phyloP scores from a whole-genome alignment of 2,329 filamentous ascomycete species.

The Diaporthe capsici region DNA sequence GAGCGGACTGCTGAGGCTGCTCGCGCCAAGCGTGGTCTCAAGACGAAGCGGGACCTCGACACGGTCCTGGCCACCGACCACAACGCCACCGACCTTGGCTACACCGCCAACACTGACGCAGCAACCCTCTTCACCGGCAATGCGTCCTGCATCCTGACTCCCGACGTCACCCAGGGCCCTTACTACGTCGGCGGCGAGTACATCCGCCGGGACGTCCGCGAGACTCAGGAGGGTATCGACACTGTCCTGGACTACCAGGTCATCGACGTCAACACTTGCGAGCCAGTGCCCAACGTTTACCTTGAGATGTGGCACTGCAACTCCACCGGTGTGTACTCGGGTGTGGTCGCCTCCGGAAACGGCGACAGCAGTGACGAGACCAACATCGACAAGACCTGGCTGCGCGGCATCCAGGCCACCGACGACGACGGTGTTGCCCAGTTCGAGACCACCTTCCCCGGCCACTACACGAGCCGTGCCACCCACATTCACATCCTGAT shows the following conservation, averaged over 20 bases:
- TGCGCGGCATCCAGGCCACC: slow-evolving; percentile 58
- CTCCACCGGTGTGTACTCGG: slow-evolving; percentile 55
- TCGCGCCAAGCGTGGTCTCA: slow-evolving; percentile 54
- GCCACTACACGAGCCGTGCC: slow-evolving; percentile 61
- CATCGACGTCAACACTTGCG: slow-evolving; percentile 67
- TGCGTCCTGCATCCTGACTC: slow-evolving; percentile 60
- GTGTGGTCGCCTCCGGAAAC: slow-evolving; percentile 53
- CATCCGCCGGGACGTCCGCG: slow-evolving; percentile 62
- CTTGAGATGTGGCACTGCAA: slow-evolving; percentile 68
- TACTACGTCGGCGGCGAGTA: slow-evolving; percentile 67
- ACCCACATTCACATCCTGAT: slow-evolving; percentile 59
- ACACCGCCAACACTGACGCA: slow-evolving; percentile 49
- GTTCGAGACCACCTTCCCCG: slow-evolving; percentile 58
- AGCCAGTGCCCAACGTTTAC: slow-evolving; percentile 62
- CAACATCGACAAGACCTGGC: slow-evolving; percentile 58
- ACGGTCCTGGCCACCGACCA: slow-evolving; percentile 52
- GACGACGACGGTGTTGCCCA: slow-evolving; percentile 55
- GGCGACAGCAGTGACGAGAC: slow-evolving; percentile 54
- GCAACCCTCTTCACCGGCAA: slow-evolving; percentile 53
- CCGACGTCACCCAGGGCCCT: slow-evolving; percentile 63
- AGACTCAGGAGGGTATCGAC: slow-evolving; percentile 62
- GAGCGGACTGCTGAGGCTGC: slow-evolving; percentile 56
- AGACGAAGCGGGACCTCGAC: slow-evolving; percentile 50
- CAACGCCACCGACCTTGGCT: slow-evolving; percentile 51
- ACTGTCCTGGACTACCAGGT: slow-evolving; percentile 67